These are phyloP conservation scores for Leccinum ochraceum DNA, from an alignment of 768 basidiomycete genomes.

Conservation along the genomic window DNA sequence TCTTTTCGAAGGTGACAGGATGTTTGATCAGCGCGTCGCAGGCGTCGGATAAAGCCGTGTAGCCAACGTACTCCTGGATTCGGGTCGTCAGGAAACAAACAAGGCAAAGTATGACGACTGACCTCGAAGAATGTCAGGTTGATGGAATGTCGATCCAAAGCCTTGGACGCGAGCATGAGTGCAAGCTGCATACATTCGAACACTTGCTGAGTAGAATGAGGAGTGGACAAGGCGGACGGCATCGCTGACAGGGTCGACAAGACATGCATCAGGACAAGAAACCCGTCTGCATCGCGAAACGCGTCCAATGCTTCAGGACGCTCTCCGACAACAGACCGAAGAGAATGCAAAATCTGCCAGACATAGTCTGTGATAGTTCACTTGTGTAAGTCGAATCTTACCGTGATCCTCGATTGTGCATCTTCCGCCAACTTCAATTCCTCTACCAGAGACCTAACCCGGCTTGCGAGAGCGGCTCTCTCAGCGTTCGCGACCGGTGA, in stretches of 20 bases:
- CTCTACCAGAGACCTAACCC: slow-evolving; percentile 71
- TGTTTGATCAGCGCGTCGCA: slow-evolving; percentile 53
- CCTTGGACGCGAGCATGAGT: slow-evolving; percentile 65
- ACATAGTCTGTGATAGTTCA: not conserved
- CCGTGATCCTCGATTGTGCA: slow-evolving; percentile 50
- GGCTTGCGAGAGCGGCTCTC: slow-evolving; percentile 28
- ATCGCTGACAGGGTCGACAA: slow-evolving; percentile 54
- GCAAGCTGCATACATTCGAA: slow-evolving; percentile 59
- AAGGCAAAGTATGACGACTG: slow-evolving; percentile 32
- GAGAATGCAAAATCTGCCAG: slow-evolving; percentile 60
- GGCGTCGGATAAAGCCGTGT: slow-evolving; percentile 60
- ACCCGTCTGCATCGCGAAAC: slow-evolving; percentile 83
- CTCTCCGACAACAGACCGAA: slow-evolving; percentile 67
- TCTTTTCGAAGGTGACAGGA: slow-evolving; percentile 48
- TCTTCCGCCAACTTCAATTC: slow-evolving; percentile 61
- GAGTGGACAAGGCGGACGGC: slow-evolving; percentile 29
- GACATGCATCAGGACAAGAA: slow-evolving; percentile 70
- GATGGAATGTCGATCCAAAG: slow-evolving; percentile 52
- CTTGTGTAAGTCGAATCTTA: slow-evolving; percentile 29
- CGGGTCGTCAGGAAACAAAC: not conserved
- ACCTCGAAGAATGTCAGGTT: slow-evolving; percentile 73
- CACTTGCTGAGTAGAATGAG: slow-evolving; percentile 40
- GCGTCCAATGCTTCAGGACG: slow-evolving; percentile 67
- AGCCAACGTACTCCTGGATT: slow-evolving; percentile 53
- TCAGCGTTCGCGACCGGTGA: not conserved